A percentile compares a stretch with the other conserved stretches of the same genome.
Evolutionary conservation across 2,329 filamentous ascomycete species (phyloP).

Genomic region (Neobulgaria alba): DNA sequence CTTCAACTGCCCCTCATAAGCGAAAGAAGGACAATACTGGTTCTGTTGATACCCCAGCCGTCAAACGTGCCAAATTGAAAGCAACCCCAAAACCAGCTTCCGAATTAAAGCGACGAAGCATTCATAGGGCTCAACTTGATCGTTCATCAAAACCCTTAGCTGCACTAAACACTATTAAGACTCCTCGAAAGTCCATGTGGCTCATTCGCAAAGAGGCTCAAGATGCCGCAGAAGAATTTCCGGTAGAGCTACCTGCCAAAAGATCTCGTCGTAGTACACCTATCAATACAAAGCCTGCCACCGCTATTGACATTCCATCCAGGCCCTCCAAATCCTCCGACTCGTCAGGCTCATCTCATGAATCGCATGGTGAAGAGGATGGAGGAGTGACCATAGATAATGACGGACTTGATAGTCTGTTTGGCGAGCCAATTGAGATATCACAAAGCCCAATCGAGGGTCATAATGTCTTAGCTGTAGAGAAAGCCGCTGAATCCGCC

Average conservation of each 20-base stretch:
- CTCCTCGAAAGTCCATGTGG: slow-evolving; percentile 22
- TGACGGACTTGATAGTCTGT: slow-evolving; percentile 17
- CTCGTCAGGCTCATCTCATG: no score
- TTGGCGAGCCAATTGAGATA: slow-evolving; percentile 15
- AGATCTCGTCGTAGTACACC: slow-evolving; percentile 2
- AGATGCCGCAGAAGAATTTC: slow-evolving; percentile 6
- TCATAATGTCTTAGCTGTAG: no score
- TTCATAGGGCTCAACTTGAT: slow-evolving; percentile 7
- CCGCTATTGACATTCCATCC: no score
- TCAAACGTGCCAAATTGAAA: slow-evolving; percentile 14
- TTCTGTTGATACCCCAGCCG: slow-evolving; percentile 19
- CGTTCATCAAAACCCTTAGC: slow-evolving; percentile 1
- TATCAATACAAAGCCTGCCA: no score
- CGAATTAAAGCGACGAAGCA: slow-evolving; percentile 9
- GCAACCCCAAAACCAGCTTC: slow-evolving; percentile 3
- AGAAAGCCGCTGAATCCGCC: no score
- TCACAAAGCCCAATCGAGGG: no score
- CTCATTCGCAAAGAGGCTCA: slow-evolving; percentile 21
- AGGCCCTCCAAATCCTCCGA: no score
- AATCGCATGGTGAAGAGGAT: no score
- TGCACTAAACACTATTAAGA: slow-evolving; percentile 13
- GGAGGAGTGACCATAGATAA: slow-evolving; percentile 3
- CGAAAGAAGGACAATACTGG: slow-evolving; percentile 7
- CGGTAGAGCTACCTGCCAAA: slow-evolving; percentile 4
- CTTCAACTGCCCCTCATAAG: slow-evolving; percentile 5